Percentiles rank a stretch among this genome's conserved stretches.
Evolutionary conservation across 345 rosid genomes (phyloP).

Genomic region (Streptanthus diversifolius): DNA sequence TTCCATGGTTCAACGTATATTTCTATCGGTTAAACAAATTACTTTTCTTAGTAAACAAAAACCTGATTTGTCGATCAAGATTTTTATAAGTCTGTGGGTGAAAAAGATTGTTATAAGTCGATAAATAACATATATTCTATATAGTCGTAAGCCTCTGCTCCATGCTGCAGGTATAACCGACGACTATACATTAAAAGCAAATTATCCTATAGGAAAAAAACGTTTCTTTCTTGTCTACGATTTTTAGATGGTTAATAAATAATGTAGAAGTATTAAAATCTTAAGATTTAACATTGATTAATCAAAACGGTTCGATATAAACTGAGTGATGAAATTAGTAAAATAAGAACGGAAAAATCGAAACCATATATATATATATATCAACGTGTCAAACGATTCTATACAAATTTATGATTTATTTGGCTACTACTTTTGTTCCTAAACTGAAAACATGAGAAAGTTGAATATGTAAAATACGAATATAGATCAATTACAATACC

Average conservation of each 20-base stretch:
- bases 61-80: not conserved
- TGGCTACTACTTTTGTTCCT: not conserved
- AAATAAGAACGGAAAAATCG: not conserved
- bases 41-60: not conserved
- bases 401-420: not conserved
- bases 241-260: not conserved
- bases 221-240: not conserved
- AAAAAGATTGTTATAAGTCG: not conserved
- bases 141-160: not conserved
- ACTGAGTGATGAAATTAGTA: not conserved
- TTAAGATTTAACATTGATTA: not conserved
- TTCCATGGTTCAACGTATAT: not conserved
- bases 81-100: not conserved
- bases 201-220: not conserved
- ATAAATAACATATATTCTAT: not conserved
- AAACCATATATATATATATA: not conserved
- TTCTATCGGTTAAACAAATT: not conserved
- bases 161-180: slow-evolving; percentile 27
- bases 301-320: not conserved
- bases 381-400: not conserved
- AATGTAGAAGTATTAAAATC: not conserved
- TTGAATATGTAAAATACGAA: too few species aligned
- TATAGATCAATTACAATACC: not conserved
- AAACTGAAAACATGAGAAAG: not conserved
- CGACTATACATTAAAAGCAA: slow-evolving; percentile 25